Evolutionary conservation across 805 yeast species (phyloP).

Genomic region (Lipomyces chichibuensis): DNA sequence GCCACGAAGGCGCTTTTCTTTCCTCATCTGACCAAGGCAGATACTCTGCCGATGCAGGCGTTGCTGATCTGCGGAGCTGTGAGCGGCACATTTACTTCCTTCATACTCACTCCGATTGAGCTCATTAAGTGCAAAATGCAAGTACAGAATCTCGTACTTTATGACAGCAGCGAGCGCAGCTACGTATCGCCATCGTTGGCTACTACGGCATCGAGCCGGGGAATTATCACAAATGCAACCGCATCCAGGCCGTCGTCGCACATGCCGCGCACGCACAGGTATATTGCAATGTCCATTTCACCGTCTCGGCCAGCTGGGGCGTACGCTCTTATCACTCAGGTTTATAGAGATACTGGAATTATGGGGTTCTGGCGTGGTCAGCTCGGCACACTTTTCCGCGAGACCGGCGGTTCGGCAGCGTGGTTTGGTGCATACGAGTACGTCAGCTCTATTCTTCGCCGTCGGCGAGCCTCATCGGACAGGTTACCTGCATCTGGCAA

Average conservation of each 20-base stretch:
- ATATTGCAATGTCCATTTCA: not conserved
- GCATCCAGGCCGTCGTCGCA: not conserved
- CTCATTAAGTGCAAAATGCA: slow-evolving; percentile 85
- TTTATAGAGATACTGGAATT: slow-evolving; percentile 59
- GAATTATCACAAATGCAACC: not conserved
- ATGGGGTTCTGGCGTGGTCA: slow-evolving; percentile 88
- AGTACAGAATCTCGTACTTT: slow-evolving; percentile 53
- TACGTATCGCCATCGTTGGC: not conserved
- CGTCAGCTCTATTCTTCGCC: slow-evolving; percentile 45
- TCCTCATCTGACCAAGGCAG: not conserved
- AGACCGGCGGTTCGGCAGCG: slow-evolving; percentile 85
- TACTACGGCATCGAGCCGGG: not conserved
- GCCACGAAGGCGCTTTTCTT: slow-evolving; percentile 5
- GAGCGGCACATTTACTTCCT: slow-evolving; percentile 81
- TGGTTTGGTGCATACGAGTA: slow-evolving; percentile 92
- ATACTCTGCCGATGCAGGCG: slow-evolving; percentile 47
- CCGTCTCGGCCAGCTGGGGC: slow-evolving; percentile 30
- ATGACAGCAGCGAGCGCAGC: slow-evolving; percentile 6
- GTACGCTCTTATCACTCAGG: slow-evolving; percentile 42
- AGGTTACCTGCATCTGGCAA: slow-evolving; percentile 35
- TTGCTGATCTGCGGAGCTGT: slow-evolving; percentile 73
- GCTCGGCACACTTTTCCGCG: slow-evolving; percentile 76
- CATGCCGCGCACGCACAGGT: not conserved
- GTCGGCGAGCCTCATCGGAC: slow-evolving; percentile 7
- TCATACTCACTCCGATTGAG: slow-evolving; percentile 89